Conservation (phyloP, 2,329 filamentous ascomycete genomes). For the Amphichorda felina region DNA sequence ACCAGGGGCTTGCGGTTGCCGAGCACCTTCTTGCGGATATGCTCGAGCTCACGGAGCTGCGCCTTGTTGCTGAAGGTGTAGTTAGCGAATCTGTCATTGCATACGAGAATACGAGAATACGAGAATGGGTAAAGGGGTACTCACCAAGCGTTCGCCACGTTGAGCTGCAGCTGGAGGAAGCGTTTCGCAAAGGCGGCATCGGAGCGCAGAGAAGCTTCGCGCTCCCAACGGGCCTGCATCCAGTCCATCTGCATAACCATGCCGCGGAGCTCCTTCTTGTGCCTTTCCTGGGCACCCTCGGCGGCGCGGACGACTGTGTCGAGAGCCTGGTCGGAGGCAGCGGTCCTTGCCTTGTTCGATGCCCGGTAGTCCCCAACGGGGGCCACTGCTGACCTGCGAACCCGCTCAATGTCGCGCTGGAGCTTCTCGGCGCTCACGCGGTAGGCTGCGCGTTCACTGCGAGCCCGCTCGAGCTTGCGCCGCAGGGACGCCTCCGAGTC, state of each 20-base stretch:
- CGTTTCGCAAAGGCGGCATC: slow-evolving; percentile 81
- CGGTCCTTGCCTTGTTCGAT: slow-evolving; percentile 9
- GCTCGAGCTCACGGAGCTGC: slow-evolving; percentile 73
- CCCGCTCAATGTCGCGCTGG: slow-evolving; percentile 35
- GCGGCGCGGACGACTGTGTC: slow-evolving; percentile 46
- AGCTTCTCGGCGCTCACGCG: slow-evolving; percentile 42
- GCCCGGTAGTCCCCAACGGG: slow-evolving; percentile 7
- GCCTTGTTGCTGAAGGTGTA: slow-evolving; percentile 67
- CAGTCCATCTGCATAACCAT: slow-evolving; percentile 84
- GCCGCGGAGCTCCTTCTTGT: slow-evolving; percentile 67
- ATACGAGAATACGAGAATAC: not conserved
- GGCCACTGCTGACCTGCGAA: slow-evolving; percentile 15
- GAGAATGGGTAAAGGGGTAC: slow-evolving; percentile 28
- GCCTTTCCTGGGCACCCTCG: slow-evolving; percentile 53
- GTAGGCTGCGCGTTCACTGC: slow-evolving; percentile 50
- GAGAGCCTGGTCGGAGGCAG: slow-evolving; percentile 34
- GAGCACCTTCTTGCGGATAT: slow-evolving; percentile 49
- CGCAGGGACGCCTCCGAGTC: slow-evolving; percentile 48
- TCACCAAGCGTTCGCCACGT: slow-evolving; percentile 84
- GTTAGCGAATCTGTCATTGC: slow-evolving; percentile 8
- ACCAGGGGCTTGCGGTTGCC: slow-evolving; percentile 23
- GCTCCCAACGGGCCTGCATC: slow-evolving; percentile 68
- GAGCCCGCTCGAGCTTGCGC: slow-evolving; percentile 56
- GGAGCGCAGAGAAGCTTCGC: slow-evolving; percentile 69
- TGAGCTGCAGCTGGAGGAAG: slow-evolving; percentile 67